A percentile compares a stretch with the other conserved stretches of the same genome.
These are phyloP conservation scores for Aquilaria malaccensis DNA, from an alignment of 345 rosid genomes.

Conservation along the genomic window DNA sequence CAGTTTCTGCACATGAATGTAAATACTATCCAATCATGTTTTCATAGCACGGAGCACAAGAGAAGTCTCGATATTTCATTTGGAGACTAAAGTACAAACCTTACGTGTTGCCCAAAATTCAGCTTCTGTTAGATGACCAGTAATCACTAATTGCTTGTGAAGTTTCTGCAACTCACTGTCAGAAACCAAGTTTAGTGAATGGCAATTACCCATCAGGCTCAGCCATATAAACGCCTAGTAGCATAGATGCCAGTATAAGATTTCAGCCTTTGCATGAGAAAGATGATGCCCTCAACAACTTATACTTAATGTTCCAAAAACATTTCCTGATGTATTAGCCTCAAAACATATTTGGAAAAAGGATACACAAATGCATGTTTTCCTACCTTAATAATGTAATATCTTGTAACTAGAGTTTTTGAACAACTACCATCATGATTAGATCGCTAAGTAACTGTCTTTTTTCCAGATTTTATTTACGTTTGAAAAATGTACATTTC, in stretches of 20 bases:
- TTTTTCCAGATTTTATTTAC: too few species aligned
- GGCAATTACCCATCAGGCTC: background rate
- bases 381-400: too few species aligned
- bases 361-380: too few species aligned
- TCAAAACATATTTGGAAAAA: too few species aligned
- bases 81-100: constrained; percentile 31
- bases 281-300: too few species aligned
- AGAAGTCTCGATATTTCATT: constrained; percentile 9
- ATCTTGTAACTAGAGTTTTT: too few species aligned
- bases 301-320: too few species aligned
- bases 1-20: constrained; percentile 48
- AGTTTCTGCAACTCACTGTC: constrained; percentile 75
- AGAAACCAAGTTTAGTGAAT: constrained; percentile 15
- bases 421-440: too few species aligned
- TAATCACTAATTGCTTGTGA: constrained; percentile 61
- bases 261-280: too few species aligned
- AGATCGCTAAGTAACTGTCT: too few species aligned
- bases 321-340: too few species aligned
- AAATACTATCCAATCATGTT: constrained; percentile 11
- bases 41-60: constrained; percentile 2
- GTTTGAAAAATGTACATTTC: too few species aligned
- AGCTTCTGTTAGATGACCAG: constrained; percentile 61
- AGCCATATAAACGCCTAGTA: constrained; percentile 1
- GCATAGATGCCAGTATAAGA: constrained; percentile 4
- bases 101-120: constrained; percentile 98